These are phyloP conservation scores for Prillingera fragicola DNA, from an alignment of 1,284 basidiomycete species.

Conservation along the genomic window DNA sequence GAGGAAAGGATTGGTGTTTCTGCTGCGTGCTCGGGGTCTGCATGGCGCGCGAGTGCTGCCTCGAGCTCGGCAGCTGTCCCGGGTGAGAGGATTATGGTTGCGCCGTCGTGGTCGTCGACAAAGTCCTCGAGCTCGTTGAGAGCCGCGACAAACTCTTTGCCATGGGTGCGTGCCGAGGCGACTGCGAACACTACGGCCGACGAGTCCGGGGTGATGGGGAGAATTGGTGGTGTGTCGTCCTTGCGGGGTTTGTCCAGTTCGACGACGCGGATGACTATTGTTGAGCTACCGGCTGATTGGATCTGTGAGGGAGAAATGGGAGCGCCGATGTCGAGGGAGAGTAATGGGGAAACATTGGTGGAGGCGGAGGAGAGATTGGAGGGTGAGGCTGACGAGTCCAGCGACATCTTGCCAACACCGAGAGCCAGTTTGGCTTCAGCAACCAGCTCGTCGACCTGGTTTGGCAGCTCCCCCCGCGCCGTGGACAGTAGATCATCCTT, in stretches of 20 bases:
- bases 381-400: background rate
- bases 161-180: conserved; percentile 23
- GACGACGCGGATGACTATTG: conserved; percentile 14
- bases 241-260: conserved; percentile 24
- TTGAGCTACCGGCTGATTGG: background rate
- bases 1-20: conserved; percentile 7
- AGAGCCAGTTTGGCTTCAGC: background rate
- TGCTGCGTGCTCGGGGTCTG: background rate
- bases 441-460: conserved; percentile 29
- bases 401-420: background rate
- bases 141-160: conserved; percentile 20
- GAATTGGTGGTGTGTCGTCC: conserved; percentile 11
- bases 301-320: conserved; percentile 4
- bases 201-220: background rate
- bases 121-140: conserved; percentile 13
- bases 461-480: conserved; percentile 34
- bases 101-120: background rate
- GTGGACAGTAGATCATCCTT: conserved; percentile 26
- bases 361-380: background rate
- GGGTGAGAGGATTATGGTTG: conserved; percentile 14
- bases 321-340: conserved; percentile 31
- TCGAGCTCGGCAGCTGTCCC: conserved; percentile 16
- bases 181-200: conserved; percentile 11
- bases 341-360: conserved; percentile 8
- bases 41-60: background rate